These are phyloP conservation scores for Aspergillaceae sp. DNA, from an alignment of 2,329 filamentous ascomycete species.

Conservation along the genomic window DNA sequence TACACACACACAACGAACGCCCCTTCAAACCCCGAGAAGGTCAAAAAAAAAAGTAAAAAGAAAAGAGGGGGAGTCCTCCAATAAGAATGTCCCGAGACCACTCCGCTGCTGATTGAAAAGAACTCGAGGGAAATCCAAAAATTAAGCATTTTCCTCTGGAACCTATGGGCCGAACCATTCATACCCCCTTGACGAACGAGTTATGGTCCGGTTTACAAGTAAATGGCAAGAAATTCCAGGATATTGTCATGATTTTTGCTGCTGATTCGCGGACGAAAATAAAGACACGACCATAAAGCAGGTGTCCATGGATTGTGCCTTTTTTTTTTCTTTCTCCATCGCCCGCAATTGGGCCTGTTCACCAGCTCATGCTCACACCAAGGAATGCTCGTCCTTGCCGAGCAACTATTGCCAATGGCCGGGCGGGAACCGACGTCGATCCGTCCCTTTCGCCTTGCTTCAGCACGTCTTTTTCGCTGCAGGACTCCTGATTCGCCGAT, in stretches of 20 bases:
- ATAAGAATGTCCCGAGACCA: background rate
- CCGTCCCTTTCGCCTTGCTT: slow-evolving; percentile 25
- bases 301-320: background rate
- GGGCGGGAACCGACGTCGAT: slow-evolving; percentile 29
- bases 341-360: too few relatives aligned
- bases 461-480: background rate
- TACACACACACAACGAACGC: background rate
- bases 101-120: background rate
- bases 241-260: background rate
- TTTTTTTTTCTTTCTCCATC: too few relatives aligned
- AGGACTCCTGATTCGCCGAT: slow-evolving; percentile 18
- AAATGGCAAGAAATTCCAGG: background rate
- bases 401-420: slow-evolving; percentile 31
- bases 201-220: background rate
- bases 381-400: slow-evolving; percentile 17
- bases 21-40: background rate
- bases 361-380: background rate
- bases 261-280: background rate
- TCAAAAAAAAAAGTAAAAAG: background rate
- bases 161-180: background rate
- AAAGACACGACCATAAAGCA: background rate
- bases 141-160: background rate
- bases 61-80: background rate
- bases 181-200: background rate
- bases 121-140: background rate